Evolutionary conservation across 2,329 filamentous ascomycete species (phyloP).

Genomic region (Aspergillus costaricaensis): DNA sequence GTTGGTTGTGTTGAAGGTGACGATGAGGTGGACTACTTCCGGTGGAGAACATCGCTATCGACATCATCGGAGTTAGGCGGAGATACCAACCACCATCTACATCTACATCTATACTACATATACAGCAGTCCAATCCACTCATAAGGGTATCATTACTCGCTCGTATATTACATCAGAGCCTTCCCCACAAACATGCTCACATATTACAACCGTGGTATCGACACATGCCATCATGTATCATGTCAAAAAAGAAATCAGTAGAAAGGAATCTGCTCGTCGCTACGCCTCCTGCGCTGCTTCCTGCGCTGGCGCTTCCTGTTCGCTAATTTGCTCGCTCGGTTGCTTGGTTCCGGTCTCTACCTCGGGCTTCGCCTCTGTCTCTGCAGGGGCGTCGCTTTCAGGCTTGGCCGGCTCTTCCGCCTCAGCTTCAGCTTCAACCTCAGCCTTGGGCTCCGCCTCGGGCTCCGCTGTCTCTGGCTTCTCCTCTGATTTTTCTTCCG

Average conservation of each 20-base stretch:
- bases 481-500: background rate
- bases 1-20: background rate
- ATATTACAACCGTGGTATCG: conserved; percentile 23
- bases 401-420: conserved; percentile 4
- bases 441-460: conserved; percentile 15
- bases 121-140: background rate
- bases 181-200: conserved; percentile 8
- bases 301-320: conserved; percentile 8
- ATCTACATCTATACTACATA: background rate
- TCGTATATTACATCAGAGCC: conserved; percentile 25
- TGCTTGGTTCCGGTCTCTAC: conserved; percentile 5
- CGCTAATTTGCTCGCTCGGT: background rate
- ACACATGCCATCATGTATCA: conserved; percentile 16
- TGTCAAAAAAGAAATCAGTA: conserved; percentile 7
- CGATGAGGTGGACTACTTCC: background rate
- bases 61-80: background rate
- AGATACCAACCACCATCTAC: background rate
- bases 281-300: conserved; percentile 16
- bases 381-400: background rate
- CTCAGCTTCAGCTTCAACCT: background rate
- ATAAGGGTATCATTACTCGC: conserved; percentile 26
- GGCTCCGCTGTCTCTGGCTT: background rate
- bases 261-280: background rate
- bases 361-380: conserved; percentile 6
- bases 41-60: background rate